phyloP scores from a whole-genome alignment of 352 stramenopile genomes.

The Globisporangium solare region DNA sequence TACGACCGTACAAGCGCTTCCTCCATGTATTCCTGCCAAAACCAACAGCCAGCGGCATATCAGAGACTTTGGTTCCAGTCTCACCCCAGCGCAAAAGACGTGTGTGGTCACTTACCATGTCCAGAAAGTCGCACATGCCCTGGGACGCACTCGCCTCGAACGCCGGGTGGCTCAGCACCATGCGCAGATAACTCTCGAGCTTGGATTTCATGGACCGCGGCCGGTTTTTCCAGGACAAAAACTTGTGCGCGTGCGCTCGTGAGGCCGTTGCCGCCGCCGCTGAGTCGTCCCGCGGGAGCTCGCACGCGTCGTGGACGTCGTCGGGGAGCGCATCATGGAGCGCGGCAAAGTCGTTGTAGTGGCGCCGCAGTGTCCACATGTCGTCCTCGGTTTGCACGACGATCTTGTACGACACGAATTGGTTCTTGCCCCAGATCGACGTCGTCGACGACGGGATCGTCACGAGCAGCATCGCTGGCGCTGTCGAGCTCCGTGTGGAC shows the following conservation, averaged over 20 bases:
- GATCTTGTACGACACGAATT: conserved; percentile 75
- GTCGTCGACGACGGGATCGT: conserved; percentile 65
- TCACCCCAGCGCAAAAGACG: no score
- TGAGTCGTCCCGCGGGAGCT: conserved; percentile 39
- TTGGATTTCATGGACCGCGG: conserved; percentile 57
- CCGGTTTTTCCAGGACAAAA: conserved; percentile 57
- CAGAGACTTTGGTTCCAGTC: no score
- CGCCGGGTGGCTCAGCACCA: conserved; percentile 42
- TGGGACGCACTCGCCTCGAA: conserved; percentile 51
- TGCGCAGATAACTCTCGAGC: conserved; percentile 58
- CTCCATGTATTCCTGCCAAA: conserved; percentile 53
- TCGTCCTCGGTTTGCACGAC: conserved; percentile 69
- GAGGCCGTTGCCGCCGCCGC: not conserved
- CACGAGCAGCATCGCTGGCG: conserved; percentile 37
- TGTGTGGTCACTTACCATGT: conserved; percentile 64
- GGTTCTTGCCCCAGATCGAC: conserved; percentile 66
- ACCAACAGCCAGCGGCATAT: not conserved
- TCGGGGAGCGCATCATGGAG: conserved; percentile 58
- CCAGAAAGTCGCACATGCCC: conserved; percentile 68
- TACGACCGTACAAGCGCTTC: conserved; percentile 39
- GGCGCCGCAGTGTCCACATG: conserved; percentile 53
- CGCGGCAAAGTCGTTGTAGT: conserved; percentile 60
- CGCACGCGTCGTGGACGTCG: conserved; percentile 38
- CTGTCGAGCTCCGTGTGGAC: conserved; percentile 20
- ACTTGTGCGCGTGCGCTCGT: conserved; percentile 19